Percentiles rank a stretch among this genome's conserved stretches.
Evolutionary conservation across 345 rosid genomes (phyloP).

Genomic region (Cardamine chenopodiifolia): DNA sequence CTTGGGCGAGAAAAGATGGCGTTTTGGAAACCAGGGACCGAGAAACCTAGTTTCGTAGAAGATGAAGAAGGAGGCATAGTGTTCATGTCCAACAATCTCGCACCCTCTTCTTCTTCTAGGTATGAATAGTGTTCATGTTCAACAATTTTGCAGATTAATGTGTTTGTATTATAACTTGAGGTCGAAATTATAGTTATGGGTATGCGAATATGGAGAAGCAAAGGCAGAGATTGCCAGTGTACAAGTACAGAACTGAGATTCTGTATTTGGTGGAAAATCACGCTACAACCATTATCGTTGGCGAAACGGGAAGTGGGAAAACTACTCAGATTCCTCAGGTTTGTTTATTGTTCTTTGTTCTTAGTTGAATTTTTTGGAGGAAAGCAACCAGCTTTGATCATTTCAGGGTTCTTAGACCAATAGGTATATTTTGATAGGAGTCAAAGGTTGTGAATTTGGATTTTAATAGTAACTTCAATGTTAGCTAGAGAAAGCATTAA

Average conservation of each 20-base stretch:
- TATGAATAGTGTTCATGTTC: constrained; percentile 26
- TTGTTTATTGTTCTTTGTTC: background rate
- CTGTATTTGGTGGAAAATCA: constrained; percentile 85
- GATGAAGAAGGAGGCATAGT: constrained; percentile 96
- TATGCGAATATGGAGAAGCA: constrained; percentile 75
- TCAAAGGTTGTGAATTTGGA: background rate
- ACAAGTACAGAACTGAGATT: constrained; percentile 76
- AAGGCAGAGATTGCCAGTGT: constrained; percentile 88
- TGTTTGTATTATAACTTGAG: background rate
- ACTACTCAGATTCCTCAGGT: constrained; percentile 99
- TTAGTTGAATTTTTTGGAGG: background rate
- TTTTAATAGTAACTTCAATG: background rate
- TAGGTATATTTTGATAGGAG: background rate
- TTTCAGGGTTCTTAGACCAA: background rate
- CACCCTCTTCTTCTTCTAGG: constrained; percentile 77
- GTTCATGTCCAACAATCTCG: constrained; percentile 52
- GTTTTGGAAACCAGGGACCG: constrained; percentile 93
- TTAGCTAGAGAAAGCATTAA: background rate
- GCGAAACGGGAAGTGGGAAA: constrained; percentile 99
- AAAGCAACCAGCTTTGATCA: background rate
- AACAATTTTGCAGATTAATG: background rate
- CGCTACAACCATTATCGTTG: constrained; percentile 89
- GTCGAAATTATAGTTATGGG: constrained; percentile 53
- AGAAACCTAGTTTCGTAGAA: constrained; percentile 80
- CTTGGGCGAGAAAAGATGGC: constrained; percentile 50